Conservation (phyloP, 306 rosid species). For the Alnus rubra region DNA sequence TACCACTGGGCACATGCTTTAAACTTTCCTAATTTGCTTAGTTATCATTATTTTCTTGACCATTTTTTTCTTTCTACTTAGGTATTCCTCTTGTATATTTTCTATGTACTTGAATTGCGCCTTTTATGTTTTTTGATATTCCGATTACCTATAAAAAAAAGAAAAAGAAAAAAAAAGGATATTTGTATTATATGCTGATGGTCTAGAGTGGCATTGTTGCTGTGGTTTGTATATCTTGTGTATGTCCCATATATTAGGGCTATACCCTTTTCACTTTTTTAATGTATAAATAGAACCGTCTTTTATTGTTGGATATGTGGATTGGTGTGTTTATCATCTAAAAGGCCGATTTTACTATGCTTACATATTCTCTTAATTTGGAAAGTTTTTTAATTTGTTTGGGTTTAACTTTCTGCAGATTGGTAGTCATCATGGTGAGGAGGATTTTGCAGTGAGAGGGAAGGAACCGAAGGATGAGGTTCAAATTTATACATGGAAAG, state of each 20-base stretch:
- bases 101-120: too few species aligned
- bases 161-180: neutral
- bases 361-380: neutral
- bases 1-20: too few species aligned
- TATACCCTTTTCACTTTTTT: neutral
- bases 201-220: neutral
- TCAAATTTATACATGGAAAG: conserved; percentile 98
- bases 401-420: conserved; percentile 41
- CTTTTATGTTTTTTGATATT: too few species aligned
- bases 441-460: conserved; percentile 90
- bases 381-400: neutral
- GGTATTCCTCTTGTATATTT: too few species aligned
- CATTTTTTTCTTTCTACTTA: too few species aligned
- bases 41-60: too few species aligned
- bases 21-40: too few species aligned
- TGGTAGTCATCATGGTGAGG: conserved; percentile 76
- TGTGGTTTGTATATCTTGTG: neutral
- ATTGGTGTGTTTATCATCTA: neutral
- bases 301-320: neutral
- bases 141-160: too few species aligned
- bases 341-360: neutral
- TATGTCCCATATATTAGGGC: neutral
- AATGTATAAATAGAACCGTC: neutral
- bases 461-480: conserved; percentile 95
- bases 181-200: neutral